Conservation (phyloP, 805 yeast genomes). For the Myxozyma neglecta region DNA sequence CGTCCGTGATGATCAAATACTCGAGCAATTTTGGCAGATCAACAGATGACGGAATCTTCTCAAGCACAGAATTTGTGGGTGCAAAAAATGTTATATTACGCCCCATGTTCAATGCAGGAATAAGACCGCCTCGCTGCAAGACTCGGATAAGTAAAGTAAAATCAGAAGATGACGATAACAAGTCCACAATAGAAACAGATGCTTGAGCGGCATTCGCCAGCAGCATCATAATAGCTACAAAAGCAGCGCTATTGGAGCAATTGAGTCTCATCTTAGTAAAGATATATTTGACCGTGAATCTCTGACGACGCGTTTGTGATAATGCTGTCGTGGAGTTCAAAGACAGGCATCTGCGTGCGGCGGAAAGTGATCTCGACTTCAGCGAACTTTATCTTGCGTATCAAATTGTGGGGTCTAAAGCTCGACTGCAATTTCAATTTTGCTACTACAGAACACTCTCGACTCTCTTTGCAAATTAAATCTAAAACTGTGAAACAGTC, state of each 20-base stretch:
- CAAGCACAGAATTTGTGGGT: slow-evolving; percentile 24
- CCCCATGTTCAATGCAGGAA: slow-evolving; percentile 27
- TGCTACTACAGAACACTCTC: too few species aligned
- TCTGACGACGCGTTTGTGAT: not conserved
- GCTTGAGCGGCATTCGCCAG: slow-evolving; percentile 12
- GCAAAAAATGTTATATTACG: slow-evolving; percentile 29
- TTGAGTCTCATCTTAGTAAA: not conserved
- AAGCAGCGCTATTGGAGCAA: not conserved
- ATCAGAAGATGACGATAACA: slow-evolving; percentile 29
- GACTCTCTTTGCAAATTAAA: too few species aligned
- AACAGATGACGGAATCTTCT: slow-evolving; percentile 9
- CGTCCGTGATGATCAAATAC: slow-evolving; percentile 24
- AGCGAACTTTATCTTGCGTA: too few species aligned
- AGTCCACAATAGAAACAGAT: slow-evolving; percentile 25
- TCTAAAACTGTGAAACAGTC: too few species aligned
- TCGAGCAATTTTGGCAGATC: slow-evolving; percentile 17
- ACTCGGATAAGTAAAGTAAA: slow-evolving; percentile 25
- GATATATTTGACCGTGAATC: not conserved
- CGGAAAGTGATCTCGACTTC: too few species aligned
- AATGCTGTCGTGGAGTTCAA: too few species aligned
- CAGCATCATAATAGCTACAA: not conserved
- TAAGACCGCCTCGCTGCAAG: slow-evolving; percentile 29
- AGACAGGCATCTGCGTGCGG: too few species aligned
- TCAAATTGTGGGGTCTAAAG: too few species aligned
- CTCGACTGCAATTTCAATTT: too few species aligned